Conservation (phyloP, 768 basidiomycete genomes). For the Russula vinacea region DNA sequence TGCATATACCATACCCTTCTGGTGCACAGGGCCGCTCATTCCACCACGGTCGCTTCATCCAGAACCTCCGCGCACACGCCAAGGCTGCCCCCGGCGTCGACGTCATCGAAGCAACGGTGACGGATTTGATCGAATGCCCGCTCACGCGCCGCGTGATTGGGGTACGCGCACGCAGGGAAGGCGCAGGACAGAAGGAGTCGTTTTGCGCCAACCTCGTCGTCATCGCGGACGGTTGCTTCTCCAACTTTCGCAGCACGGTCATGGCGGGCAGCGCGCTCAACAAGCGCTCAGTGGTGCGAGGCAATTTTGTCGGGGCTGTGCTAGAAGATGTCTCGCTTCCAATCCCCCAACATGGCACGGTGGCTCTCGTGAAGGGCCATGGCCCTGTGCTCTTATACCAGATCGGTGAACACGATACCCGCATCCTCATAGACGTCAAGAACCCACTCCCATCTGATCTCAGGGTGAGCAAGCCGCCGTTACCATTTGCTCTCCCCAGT, state of each 20-base stretch:
- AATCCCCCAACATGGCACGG: slow-evolving; percentile 77
- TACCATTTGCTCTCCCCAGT: no score
- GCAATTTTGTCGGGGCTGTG: slow-evolving; percentile 83
- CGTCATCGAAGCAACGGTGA: slow-evolving; percentile 81
- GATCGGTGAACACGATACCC: slow-evolving; percentile 82
- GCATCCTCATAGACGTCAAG: slow-evolving; percentile 91
- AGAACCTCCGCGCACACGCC: slow-evolving; percentile 68
- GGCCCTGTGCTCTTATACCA: slow-evolving; percentile 95
- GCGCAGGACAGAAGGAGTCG: slow-evolving; percentile 44
- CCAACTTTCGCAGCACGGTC: slow-evolving; percentile 79
- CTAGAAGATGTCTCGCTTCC: slow-evolving; percentile 75
- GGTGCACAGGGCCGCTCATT: slow-evolving; percentile 76
- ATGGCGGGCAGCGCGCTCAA: slow-evolving; percentile 45
- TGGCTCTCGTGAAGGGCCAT: slow-evolving; percentile 70
- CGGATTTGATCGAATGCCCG: slow-evolving; percentile 64
- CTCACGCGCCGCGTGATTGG: slow-evolving; percentile 57
- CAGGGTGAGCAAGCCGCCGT: slow-evolving; percentile 46
- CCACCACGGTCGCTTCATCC: slow-evolving; percentile 91
- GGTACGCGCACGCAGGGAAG: slow-evolving; percentile 50
- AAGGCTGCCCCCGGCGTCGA: slow-evolving; percentile 61
- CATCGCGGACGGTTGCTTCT: slow-evolving; percentile 93
- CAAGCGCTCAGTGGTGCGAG: slow-evolving; percentile 59
- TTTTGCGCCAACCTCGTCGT: slow-evolving; percentile 77
- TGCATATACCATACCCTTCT: slow-evolving; percentile 87
- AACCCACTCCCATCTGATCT: slow-evolving; percentile 77